Evolutionary conservation across 2,329 filamentous ascomycete species (phyloP), one percentile per base, ranked within the genome.

Genomic region (Pyrenophora seminiperda): DNA sequence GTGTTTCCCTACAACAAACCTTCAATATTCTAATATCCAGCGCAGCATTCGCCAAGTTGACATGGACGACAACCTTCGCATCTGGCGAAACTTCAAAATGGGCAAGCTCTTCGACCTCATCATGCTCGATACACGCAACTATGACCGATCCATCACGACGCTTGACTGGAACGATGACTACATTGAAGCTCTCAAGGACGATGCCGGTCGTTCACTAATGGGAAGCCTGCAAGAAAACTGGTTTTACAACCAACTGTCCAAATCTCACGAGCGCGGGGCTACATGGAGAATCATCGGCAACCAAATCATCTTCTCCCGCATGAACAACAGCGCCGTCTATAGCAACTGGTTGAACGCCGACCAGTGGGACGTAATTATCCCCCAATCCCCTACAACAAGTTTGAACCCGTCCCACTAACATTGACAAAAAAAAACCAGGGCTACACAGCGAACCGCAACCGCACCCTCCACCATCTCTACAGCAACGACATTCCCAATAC

Each of bases 281-380:
- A 77, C 79, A 0, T 91, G 88, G 88, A 77, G 87, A 19, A 69
- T 91, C 24, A 78, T 91, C 22, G 87, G 87, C 10, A 87, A 85
- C 41, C 87, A 90, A 70, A 83, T 87, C 40, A 54, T 70, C 33
- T 70, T 68, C 49, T 64, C 61, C 1, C 43, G 63, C 2, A 63
- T 70, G 48, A 65, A 68, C 38, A 63, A 64, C 18, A 63, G 53
- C 5, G 62, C 59, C 2, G 54, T 62, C 9, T 51, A 49, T 17
- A 48, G 42, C 10, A 40, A 61, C 18, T 48, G 53, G 41, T 9
- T 67, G 22, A 78, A 85, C 61, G 79, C 79, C 50, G 83, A 87
- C 61, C 76, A 77, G 34, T 84, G 80, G 81, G 77, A 86, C 64
- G 87, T 57, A 44, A 47, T 52, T 44, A 18, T 33, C 15, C 7